Evolutionary conservation across 352 stramenopile genomes (phyloP), one percentile per base, ranked within the genome.

Genomic region (Globisporangium splendens): DNA sequence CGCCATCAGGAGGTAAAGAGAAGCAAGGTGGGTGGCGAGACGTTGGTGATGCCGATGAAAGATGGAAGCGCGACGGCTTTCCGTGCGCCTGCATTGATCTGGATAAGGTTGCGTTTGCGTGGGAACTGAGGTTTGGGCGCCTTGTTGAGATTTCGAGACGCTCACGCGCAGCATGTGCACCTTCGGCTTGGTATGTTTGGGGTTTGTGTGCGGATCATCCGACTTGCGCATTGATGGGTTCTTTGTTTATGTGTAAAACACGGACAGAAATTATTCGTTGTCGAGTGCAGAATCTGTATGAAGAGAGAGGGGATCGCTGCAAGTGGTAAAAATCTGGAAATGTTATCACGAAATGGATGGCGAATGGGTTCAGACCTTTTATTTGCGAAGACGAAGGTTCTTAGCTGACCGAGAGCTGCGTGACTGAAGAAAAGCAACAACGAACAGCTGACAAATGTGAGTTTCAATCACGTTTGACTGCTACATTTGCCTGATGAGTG

Each of bases 61-160:
- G 52, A 58, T 12, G 52, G 21, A 48, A 21, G 15, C 28, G 11
- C 42, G 13, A 43, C n/a, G 10, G 53, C 41, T 7, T 22, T 59
- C 7, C 53, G 21, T 41, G 12, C 21, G 21, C 44, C 7, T 28
- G 6, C 21, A 22, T n/a, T n/a, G n/a, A n/a, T n/a, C n/a, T n/a
- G n/a, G n/a, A n/a, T n/a, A n/a, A n/a, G n/a, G n/a, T n/a, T n/a
- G n/a, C n/a, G n/a, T n/a, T n/a, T n/a, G n/a, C n/a, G n/a, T n/a
- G n/a, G n/a, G n/a, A n/a, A n/a, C n/a, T n/a, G n/a, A n/a, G n/a
- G n/a, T n/a, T n/a, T n/a, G n/a, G n/a, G n/a, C n/a, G n/a, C n/a
- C n/a, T n/a, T n/a, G n/a, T 39, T 48, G 46, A 61, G 35, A 61
- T 61, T 35, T 61, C 43, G 46, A 54, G 44, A 17, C 46, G 55